A percentile compares a stretch with the other conserved stretches of the same genome.
phyloP scores from a whole-genome alignment of 2,329 filamentous ascomycete species.

The Colletotrichum spaethianum region DNA sequence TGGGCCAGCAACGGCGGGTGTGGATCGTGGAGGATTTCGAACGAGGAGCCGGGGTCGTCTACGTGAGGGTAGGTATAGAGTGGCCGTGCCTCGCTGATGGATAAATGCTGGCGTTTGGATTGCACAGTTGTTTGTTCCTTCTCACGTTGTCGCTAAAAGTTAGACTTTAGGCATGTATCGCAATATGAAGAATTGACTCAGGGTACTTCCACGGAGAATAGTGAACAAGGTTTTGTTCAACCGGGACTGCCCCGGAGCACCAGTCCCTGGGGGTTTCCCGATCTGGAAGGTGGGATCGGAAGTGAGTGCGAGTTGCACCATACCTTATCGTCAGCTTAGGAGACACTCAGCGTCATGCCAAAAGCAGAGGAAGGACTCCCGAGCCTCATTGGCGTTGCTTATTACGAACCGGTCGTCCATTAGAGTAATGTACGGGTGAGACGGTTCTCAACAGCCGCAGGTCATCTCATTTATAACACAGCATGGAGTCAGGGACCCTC shows the following conservation, averaged over 20 bases:
- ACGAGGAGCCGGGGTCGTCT: conserved; percentile 1
- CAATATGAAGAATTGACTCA: background rate
- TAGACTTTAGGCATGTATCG: background rate
- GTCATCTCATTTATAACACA: no score
- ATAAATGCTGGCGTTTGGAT: background rate
- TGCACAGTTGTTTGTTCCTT: background rate
- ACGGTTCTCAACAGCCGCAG: no score
- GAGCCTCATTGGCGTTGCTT: no score
- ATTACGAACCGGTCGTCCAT: no score
- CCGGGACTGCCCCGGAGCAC: background rate
- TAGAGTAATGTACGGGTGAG: no score
- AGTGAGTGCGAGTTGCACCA: background rate
- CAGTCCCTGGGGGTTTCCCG: background rate
- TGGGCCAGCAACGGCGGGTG: conserved; percentile 34
- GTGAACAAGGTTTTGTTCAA: background rate
- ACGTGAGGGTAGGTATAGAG: background rate
- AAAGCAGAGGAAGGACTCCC: no score
- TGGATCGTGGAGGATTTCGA: conserved; percentile 21
- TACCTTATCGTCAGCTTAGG: background rate
- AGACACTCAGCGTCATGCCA: background rate
- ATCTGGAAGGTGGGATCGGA: conserved; percentile 17
- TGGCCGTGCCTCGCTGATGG: background rate
- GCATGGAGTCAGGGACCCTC: no score
- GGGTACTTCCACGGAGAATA: background rate
- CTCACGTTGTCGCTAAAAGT: no score